Evolutionary conservation across 441 rosid species (phyloP), one percentile per base, ranked within the genome.

Genomic region (Pelargonium australe): DNA sequence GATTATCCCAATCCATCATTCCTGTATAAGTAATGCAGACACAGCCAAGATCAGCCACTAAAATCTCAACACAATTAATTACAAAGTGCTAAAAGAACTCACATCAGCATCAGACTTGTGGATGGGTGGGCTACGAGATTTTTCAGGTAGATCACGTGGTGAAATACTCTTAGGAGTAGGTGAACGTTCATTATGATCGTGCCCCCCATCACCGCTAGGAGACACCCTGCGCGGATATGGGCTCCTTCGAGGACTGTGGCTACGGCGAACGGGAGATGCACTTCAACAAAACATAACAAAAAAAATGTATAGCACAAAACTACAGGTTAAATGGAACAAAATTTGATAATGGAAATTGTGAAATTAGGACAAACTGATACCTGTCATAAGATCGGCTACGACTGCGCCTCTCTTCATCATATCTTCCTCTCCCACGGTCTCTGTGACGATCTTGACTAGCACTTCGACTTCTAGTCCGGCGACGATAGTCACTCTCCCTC

Each of bases 381-480:
- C 94, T 88, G 68, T 76, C 80, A 65, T 66, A 70, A 6, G 91
- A 86, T 58, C 74, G 85, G 72, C 94, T 86, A 51, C 68, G 73
- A 70, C 89, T 82, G 34, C 80, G 82, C 16, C 82, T 80, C 47
- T 80, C 91, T 71, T 85, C 83, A 71, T 88, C 86, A 80, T 85
- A 82, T 62, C 80, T 81, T 23, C 83, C 83, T 76, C 84, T 81
- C 67, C 80, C 81, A 65, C 80, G 81, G 49, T 81, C 82, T 79
- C 64, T 86, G 61, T 68, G 68, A 62, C 80, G 70, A 73, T 77
- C 85, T 64, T 89, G 89, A 74, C 87, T 88, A 2, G 75, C 80
- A 72, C 91, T 88, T 63, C 82, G 83, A 77, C 91, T 85, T 84
- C 83, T 74, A 77, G 88, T 86, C 41, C 78, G 88, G 4, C 75